A percentile compares a stretch with the other conserved stretches of the same genome.
phyloP scores from a whole-genome alignment of 305 asterid species.

The Withania somnifera region DNA sequence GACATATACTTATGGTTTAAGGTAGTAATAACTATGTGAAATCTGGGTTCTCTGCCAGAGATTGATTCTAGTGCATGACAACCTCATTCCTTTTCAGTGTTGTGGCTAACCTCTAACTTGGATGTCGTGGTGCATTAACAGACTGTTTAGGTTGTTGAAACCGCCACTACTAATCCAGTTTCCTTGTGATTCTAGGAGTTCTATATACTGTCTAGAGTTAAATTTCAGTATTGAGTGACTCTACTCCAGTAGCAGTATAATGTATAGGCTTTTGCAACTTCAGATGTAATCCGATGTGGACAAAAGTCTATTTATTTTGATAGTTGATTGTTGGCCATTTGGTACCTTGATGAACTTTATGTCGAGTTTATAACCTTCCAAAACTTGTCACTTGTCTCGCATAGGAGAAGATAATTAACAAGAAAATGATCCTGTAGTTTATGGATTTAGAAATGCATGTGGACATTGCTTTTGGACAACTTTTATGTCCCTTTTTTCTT shows the following conservation, averaged over 20 bases:
- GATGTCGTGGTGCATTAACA: not conserved
- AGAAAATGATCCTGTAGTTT: not conserved
- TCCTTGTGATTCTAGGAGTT: not conserved
- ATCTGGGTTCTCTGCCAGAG: not conserved
- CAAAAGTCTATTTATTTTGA: not conserved
- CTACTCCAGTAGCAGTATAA: not conserved
- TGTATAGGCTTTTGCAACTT: not conserved
- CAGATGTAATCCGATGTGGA: not conserved
- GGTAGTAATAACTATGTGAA: not conserved
- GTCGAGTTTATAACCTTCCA: not conserved
- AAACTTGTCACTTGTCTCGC: not conserved
- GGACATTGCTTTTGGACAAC: not conserved
- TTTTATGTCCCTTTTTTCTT: not conserved
- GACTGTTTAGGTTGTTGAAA: not conserved
- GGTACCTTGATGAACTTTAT: not conserved
- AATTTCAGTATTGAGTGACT: not conserved
- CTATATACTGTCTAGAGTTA: not conserved
- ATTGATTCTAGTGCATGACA: not conserved
- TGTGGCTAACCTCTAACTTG: not conserved
- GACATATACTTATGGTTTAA: not conserved
- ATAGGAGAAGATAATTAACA: not conserved
- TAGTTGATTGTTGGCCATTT: not conserved
- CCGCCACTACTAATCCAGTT: not conserved
- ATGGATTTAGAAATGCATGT: not conserved
- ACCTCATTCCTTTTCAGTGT: not conserved